Conservation (phyloP, 1,284 basidiomycete species). For the Tilletiaria anomala region DNA sequence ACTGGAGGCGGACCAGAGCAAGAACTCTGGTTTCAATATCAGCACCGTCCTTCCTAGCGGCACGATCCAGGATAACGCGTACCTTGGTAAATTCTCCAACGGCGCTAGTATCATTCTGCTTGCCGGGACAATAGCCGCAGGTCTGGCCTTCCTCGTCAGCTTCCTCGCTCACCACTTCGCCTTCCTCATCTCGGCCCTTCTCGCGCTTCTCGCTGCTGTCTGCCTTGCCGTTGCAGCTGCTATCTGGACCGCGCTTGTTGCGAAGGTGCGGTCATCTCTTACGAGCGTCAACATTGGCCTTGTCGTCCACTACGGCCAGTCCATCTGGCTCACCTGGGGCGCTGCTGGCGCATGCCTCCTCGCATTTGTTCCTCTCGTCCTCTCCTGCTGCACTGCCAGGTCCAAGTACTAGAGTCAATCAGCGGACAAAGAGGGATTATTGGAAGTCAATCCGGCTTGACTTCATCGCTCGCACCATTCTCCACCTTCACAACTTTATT, state of each 20-base stretch:
- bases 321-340: constrained; percentile 34
- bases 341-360: constrained; percentile 18
- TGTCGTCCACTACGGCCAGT: constrained; percentile 22
- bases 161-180: constrained; percentile 25
- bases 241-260: constrained; percentile 28
- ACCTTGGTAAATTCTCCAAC: constrained; percentile 18
- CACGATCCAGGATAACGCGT: constrained; percentile 16
- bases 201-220: constrained; percentile 22
- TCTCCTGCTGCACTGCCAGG: constrained; percentile 7
- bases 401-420: no score
- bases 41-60: constrained; percentile 3
- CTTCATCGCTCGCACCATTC: no score
- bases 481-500: no score
- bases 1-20: constrained; percentile 10
- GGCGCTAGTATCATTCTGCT: constrained; percentile 30
- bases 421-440: no score
- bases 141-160: constrained; percentile 26
- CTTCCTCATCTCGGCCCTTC: constrained; percentile 22
- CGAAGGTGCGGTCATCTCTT: constrained; percentile 12
- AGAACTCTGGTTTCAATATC: constrained; percentile 4
- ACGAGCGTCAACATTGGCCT: constrained; percentile 4
- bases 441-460: no score
- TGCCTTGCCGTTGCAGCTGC: constrained; percentile 23
- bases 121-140: constrained; percentile 27
- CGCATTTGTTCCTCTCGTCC: constrained; percentile 12